These are phyloP conservation scores for Salicornia ramosissima DNA, from an alignment of 148 eudicot species.

Conservation along the genomic window DNA sequence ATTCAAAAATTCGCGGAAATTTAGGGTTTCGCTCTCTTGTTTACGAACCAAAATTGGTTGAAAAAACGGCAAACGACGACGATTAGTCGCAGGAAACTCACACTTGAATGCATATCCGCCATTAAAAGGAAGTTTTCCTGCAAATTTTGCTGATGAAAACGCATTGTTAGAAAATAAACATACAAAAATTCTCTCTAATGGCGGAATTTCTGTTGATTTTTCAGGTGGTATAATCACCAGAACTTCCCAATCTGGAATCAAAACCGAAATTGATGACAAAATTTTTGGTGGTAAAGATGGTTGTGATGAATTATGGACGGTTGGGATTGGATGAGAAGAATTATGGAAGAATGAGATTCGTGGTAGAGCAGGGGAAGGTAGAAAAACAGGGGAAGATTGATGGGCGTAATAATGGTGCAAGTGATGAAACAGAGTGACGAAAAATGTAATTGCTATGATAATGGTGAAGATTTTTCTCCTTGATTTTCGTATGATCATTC, in stretches of 20 bases:
- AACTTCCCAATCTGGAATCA: constrained; percentile 60
- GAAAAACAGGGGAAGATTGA: not conserved
- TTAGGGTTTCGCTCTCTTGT: not conserved
- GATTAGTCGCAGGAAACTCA: constrained; percentile 37
- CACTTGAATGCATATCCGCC: constrained; percentile 39
- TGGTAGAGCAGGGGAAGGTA: not conserved
- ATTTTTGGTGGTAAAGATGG: not conserved
- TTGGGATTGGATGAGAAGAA: not conserved
- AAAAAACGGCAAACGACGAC: constrained; percentile 37
- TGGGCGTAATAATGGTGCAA: constrained; percentile 14
- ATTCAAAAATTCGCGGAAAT: not conserved
- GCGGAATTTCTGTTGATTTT: not conserved
- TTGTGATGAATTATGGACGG: not conserved
- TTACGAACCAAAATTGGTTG: constrained; percentile 30
- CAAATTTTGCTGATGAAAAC: constrained; percentile 33
- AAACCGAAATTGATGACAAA: constrained; percentile 20
- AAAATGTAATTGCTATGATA: constrained; percentile 13
- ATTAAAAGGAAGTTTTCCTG: constrained; percentile 34
- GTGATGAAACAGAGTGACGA: constrained; percentile 23
- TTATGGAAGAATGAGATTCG: not conserved
- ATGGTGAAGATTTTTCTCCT: constrained; percentile 7
- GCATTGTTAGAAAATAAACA: constrained; percentile 41
- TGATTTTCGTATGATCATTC: constrained; percentile 3
- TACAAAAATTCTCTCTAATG: constrained; percentile 7
- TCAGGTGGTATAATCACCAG: constrained; percentile 40